phyloP scores from a whole-genome alignment of 2,329 filamentous ascomycete species.

The Diplodia scrobiculata region DNA sequence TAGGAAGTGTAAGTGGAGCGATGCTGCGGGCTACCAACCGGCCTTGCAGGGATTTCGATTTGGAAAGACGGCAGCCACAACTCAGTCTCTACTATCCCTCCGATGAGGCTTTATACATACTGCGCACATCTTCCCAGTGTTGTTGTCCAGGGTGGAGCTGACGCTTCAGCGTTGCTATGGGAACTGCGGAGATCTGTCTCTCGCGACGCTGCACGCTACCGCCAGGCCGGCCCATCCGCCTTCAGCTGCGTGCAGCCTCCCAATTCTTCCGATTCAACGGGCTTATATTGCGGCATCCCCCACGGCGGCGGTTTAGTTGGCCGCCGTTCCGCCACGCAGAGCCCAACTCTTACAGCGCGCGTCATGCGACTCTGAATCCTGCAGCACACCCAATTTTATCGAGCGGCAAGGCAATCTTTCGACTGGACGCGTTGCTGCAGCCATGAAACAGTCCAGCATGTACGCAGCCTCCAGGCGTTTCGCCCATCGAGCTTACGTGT shows the following conservation, averaged over 20 bases:
- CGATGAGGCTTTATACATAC: constrained; percentile 5
- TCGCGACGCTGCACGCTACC: not conserved
- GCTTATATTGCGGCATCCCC: not conserved
- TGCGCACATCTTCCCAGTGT: not conserved
- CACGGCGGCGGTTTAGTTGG: not conserved
- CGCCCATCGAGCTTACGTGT: constrained; percentile 9
- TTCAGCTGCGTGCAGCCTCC: not conserved
- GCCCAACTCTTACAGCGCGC: not conserved
- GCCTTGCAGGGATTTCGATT: not conserved
- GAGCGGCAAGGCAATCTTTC: not conserved
- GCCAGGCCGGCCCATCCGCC: not conserved
- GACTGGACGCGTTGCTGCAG: constrained; percentile 9
- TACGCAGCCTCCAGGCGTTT: constrained; percentile 1
- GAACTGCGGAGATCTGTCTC: not conserved
- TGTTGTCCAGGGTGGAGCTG: constrained; percentile 1
- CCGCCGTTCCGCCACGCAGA: not conserved
- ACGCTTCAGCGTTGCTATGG: not conserved
- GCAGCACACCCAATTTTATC: constrained; percentile 1
- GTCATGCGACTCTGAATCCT: not conserved
- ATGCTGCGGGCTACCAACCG: not conserved
- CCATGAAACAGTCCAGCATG: constrained; percentile 13
- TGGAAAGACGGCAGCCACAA: not conserved
- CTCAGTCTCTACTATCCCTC: not conserved
- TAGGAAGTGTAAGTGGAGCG: constrained; percentile 22
- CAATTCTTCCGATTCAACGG: not conserved